Conservation (phyloP, 1,284 basidiomycete species). For the Boletus smithii region DNA sequence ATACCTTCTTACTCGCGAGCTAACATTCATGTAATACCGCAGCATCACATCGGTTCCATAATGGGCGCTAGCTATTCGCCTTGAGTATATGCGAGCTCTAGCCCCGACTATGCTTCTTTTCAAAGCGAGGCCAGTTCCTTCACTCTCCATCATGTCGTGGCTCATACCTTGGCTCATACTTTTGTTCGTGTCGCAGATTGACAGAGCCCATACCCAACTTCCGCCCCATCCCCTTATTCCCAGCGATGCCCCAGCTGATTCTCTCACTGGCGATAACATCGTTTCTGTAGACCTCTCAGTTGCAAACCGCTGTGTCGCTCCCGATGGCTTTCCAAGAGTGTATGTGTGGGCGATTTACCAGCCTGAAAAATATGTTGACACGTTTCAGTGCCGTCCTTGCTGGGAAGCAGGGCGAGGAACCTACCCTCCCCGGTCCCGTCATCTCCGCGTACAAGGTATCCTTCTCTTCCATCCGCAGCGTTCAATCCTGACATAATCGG, state of each 20-base stretch:
- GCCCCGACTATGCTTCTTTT: no score
- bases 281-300: constrained; percentile 6
- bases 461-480: neutral
- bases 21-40: no score
- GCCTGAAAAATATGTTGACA: neutral
- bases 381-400: constrained; percentile 5
- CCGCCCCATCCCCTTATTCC: no score
- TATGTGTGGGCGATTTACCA: neutral
- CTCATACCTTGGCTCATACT: no score
- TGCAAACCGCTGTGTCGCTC: constrained; percentile 10
- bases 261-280: neutral
- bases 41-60: no score
- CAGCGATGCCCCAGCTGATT: neutral
- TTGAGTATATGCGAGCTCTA: no score
- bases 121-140: no score
- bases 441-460: constrained; percentile 16
- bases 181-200: neutral
- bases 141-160: no score
- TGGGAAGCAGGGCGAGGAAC: neutral
- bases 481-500: neutral
- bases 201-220: neutral
- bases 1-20: no score
- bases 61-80: no score
- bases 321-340: constrained; percentile 17
- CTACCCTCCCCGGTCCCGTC: constrained; percentile 11